phyloP scores from a whole-genome alignment of 495 filamentous ascomycete genomes.

The Friedmanniomyces endolithicus region DNA sequence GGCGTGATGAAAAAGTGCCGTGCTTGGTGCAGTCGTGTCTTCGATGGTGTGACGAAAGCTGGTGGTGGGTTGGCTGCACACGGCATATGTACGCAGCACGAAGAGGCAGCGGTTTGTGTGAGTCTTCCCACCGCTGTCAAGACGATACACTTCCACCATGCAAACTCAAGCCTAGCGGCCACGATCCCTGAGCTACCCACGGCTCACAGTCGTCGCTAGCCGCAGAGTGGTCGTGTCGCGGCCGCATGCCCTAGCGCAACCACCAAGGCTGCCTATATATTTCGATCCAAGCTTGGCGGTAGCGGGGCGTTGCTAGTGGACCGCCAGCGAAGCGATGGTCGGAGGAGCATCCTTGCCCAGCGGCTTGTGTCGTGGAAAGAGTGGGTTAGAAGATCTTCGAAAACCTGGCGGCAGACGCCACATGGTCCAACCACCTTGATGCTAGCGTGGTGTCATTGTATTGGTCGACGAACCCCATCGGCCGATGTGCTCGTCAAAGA shows the following conservation, averaged over 20 bases:
- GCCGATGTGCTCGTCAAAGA: not conserved
- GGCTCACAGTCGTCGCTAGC: not conserved
- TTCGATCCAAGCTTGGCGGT: not conserved
- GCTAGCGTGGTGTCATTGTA: not conserved
- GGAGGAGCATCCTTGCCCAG: not conserved
- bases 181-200: slow-evolving; percentile 11
- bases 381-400: not conserved
- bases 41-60: not conserved
- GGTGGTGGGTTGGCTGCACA: not conserved
- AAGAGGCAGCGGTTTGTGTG: not conserved
- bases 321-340: not conserved
- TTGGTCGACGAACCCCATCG: not conserved
- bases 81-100: slow-evolving; percentile 1
- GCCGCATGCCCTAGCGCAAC: slow-evolving; percentile 5
- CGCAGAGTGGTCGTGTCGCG: slow-evolving; percentile 10
- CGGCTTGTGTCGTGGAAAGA: not conserved
- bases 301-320: not conserved
- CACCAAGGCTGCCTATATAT: not conserved
- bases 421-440: not conserved
- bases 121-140: not conserved
- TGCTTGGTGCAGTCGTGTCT: not conserved
- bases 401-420: not conserved
- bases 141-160: not conserved
- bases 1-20: not conserved
- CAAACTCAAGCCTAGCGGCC: slow-evolving; percentile 5